phyloP scores from a whole-genome alignment of 495 filamentous ascomycete species.

The Achaetomiella virescens region DNA sequence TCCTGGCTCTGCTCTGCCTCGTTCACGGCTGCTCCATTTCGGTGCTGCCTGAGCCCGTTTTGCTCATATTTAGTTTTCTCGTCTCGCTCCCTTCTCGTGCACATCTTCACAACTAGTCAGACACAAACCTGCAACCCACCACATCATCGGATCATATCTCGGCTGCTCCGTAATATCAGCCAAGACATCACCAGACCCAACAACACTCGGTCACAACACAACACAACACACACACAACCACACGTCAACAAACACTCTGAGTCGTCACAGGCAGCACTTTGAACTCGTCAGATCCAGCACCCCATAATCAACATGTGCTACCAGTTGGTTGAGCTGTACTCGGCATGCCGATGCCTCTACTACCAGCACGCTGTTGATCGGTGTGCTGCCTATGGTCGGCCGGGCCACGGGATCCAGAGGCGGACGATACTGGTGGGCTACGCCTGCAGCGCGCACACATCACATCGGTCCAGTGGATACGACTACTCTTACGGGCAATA shows the following conservation, averaged over 20 bases:
- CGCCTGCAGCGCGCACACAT: conserved; percentile 51
- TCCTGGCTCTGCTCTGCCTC: conserved; percentile 4
- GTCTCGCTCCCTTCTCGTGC: conserved; percentile 9
- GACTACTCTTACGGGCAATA: conserved; percentile 29
- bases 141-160: conserved; percentile 7
- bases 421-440: conserved; percentile 79
- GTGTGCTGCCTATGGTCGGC: conserved; percentile 63
- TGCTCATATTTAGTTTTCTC: conserved; percentile 20
- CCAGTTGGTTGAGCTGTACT: conserved; percentile 69
- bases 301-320: conserved; percentile 56
- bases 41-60: conserved; percentile 8
- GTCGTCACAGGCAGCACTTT: conserved; percentile 1
- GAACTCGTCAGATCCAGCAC: background rate
- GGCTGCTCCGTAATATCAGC: background rate
- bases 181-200: conserved; percentile 3
- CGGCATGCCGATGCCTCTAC: conserved; percentile 79
- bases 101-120: conserved; percentile 12
- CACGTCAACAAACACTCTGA: background rate
- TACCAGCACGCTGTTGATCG: conserved; percentile 76
- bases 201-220: background rate
- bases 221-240: conserved; percentile 5
- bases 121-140: conserved; percentile 3
- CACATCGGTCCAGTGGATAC: conserved; percentile 13
- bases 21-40: conserved; percentile 4
- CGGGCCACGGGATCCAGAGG: conserved; percentile 63